These are phyloP conservation scores for Daldinia sp. DNA, from an alignment of 2,329 filamentous ascomycete species.

Conservation along the genomic window DNA sequence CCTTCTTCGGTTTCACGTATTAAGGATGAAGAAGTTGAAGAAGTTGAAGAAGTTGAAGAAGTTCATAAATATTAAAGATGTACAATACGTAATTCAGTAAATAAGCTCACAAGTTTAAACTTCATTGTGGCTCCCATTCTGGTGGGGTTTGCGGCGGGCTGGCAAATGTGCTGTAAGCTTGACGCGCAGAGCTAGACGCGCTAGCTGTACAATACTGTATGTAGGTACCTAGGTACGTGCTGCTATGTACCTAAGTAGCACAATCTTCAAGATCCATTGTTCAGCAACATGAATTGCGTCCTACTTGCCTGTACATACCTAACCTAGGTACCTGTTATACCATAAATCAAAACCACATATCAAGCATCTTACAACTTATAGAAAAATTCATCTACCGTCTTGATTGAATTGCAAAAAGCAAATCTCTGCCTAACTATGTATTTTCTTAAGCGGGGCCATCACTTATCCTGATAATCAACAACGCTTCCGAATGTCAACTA, in stretches of 20 bases:
- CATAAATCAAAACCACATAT: background rate
- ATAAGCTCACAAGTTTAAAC: background rate
- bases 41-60: too few species aligned
- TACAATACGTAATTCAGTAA: too few species aligned
- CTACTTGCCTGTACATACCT: too few species aligned
- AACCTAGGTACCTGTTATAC: background rate
- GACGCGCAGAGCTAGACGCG: background rate
- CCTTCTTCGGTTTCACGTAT: background rate
- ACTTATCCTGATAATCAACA: slow-evolving; percentile 5
- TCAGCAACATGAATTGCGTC: slow-evolving; percentile 19
- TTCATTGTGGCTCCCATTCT: background rate
- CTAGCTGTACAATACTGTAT: background rate
- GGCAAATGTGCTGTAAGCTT: background rate
- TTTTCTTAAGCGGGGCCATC: background rate
- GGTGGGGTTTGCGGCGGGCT: too few species aligned
- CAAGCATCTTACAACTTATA: background rate
- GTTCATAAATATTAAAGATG: background rate
- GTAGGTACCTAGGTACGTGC: background rate
- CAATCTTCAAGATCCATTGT: background rate
- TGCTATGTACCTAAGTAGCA: too few species aligned
- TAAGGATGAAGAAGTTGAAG: too few species aligned
- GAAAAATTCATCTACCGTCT: background rate
- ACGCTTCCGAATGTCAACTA: background rate
- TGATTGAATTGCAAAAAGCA: background rate
- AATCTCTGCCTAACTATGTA: slow-evolving; percentile 9